Conservation (phyloP, 2,329 filamentous ascomycete species). For the Esteya vermicola region DNA sequence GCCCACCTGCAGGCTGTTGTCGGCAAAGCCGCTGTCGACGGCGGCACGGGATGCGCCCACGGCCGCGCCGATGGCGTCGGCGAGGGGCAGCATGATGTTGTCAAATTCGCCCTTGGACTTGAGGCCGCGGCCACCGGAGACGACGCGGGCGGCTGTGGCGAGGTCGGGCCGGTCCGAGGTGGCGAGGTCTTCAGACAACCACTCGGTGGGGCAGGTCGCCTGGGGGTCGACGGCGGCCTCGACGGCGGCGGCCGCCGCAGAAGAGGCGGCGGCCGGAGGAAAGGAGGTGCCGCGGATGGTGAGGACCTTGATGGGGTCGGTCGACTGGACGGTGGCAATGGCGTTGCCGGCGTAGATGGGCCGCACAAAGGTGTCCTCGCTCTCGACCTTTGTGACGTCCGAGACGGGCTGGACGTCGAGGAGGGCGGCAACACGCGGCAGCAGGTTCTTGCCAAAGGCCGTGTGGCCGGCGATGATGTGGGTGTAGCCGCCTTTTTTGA, state of each 20-base stretch:
- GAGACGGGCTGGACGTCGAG: conserved; percentile 89
- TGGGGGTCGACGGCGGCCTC: conserved; percentile 80
- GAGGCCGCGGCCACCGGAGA: conserved; percentile 83
- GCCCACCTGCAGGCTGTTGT: conserved; percentile 95
- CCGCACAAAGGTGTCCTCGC: conserved; percentile 86
- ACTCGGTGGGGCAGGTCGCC: conserved; percentile 58
- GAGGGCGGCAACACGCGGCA: conserved; percentile 82
- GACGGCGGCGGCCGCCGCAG: conserved; percentile 58
- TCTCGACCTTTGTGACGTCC: conserved; percentile 75
- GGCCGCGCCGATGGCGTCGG: conserved; percentile 85
- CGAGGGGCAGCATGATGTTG: conserved; percentile 77
- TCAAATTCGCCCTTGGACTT: conserved; percentile 99
- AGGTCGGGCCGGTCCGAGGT: conserved; percentile 92
- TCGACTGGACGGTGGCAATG: conserved; percentile 87
- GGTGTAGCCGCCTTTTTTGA: conserved; percentile 88
- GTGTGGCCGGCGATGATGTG: conserved; percentile 86
- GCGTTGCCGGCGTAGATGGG: conserved; percentile 98
- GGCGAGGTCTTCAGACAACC: conserved; percentile 85
- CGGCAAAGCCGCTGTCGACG: conserved; percentile 92
- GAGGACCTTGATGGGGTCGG: conserved; percentile 72
- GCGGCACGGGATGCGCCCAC: conserved; percentile 90
- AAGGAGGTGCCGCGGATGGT: conserved; percentile 93
- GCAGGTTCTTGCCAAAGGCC: conserved; percentile 88
- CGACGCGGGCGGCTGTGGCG: conserved; percentile 74
- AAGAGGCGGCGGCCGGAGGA: conserved; percentile 49